These are phyloP conservation scores for Dianthus caryophyllus DNA, from an alignment of 148 eudicot genomes.

Conservation along the genomic window DNA sequence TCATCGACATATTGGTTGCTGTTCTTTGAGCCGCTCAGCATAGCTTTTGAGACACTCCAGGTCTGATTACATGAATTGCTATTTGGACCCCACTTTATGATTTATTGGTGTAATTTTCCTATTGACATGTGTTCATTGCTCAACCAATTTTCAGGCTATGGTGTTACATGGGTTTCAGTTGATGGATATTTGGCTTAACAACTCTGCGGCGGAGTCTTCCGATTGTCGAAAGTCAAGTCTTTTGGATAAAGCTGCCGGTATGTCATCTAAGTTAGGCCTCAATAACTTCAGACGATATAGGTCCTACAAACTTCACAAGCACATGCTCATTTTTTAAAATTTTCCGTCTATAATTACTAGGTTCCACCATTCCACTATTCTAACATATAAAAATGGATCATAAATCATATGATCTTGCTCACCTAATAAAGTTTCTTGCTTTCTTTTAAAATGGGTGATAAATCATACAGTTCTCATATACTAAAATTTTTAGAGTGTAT, in stretches of 20 bases:
- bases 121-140: conserved; percentile 18
- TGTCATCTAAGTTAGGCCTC: conserved; percentile 2
- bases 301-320: background rate
- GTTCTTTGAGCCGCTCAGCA: conserved; percentile 92
- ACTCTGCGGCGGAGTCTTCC: conserved; percentile 55
- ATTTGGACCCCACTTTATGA: background rate
- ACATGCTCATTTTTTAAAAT: background rate
- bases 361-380: background rate
- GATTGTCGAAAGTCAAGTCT: conserved; percentile 58
- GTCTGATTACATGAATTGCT: conserved; percentile 35
- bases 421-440: too few species aligned
- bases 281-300: background rate
- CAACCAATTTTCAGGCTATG: conserved; percentile 57
- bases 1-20: conserved; percentile 67
- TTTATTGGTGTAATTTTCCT: background rate
- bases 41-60: conserved; percentile 96
- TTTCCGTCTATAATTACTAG: background rate
- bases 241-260: conserved; percentile 72
- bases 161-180: conserved; percentile 93
- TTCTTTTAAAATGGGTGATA: background rate
- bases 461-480: background rate
- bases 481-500: too few species aligned
- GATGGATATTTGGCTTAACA: conserved; percentile 80
- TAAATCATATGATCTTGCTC: background rate
- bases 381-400: background rate